A percentile compares a stretch with the other conserved stretches of the same genome.
These are phyloP conservation scores for Quercus tomentella DNA, from an alignment of 331 rosid genomes.

Conservation along the genomic window DNA sequence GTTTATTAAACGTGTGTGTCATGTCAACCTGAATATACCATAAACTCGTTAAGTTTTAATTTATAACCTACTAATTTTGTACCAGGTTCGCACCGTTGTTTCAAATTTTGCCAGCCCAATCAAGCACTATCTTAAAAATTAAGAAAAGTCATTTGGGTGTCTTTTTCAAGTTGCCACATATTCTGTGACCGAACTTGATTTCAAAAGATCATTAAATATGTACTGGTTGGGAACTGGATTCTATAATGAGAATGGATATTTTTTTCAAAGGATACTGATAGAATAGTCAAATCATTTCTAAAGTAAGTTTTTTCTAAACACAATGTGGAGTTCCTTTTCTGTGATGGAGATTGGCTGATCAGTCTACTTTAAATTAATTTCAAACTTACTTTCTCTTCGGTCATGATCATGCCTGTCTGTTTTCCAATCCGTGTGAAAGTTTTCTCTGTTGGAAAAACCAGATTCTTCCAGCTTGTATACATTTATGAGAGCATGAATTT, in stretches of 20 bases:
- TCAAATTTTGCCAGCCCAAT: no score
- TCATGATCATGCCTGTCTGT: background rate
- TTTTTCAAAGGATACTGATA: background rate
- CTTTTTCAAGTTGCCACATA: no score
- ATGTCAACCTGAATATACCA: no score
- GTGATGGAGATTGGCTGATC: background rate
- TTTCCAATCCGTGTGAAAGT: background rate
- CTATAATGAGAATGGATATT: background rate
- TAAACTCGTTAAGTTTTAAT: accelerated
- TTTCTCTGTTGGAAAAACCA: background rate
- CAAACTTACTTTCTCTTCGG: background rate
- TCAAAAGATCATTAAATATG: background rate
- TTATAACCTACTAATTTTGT: accelerated
- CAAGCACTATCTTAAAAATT: no score
- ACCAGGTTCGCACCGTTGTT: accelerated
- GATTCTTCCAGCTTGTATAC: background rate
- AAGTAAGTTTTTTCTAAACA: background rate
- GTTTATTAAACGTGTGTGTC: accelerated
- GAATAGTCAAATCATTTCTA: background rate
- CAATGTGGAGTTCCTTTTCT: background rate
- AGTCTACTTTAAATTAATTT: background rate
- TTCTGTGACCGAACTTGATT: background rate
- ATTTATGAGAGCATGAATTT: background rate
- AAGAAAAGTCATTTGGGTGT: no score
- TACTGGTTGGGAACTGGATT: background rate